Conservation (phyloP, 2,329 filamentous ascomycete species). For the Gnomoniopsis smithogilvyi region DNA sequence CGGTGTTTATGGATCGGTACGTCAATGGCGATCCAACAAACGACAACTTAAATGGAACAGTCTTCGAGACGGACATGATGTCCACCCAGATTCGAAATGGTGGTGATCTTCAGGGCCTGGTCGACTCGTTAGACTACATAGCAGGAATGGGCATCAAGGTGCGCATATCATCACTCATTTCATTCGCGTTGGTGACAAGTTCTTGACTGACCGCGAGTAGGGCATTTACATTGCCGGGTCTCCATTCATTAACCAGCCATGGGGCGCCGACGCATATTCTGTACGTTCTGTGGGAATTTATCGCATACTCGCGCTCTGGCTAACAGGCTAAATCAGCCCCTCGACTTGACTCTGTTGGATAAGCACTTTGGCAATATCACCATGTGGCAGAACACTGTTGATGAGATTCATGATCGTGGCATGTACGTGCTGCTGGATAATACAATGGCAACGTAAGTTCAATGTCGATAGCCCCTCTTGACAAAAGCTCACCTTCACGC, state of each 20-base stretch:
- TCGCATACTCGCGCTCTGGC: neutral
- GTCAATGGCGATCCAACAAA: slow-evolving; percentile 64
- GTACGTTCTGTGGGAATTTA: slow-evolving; percentile 23
- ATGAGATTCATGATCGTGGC: slow-evolving; percentile 56
- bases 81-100: slow-evolving; percentile 63
- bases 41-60: slow-evolving; percentile 58
- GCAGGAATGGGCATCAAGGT: slow-evolving; percentile 60
- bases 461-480: neutral
- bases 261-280: slow-evolving; percentile 58
- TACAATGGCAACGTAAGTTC: slow-evolving; percentile 51
- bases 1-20: slow-evolving; percentile 60
- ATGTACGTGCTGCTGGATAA: slow-evolving; percentile 69
- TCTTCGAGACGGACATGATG: slow-evolving; percentile 58
- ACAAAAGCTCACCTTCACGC: slow-evolving; percentile 3
- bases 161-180: neutral
- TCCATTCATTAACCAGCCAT: slow-evolving; percentile 61
- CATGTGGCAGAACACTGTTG: slow-evolving; percentile 54
- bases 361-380: slow-evolving; percentile 58
- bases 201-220: slow-evolving; percentile 19
- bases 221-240: slow-evolving; percentile 63
- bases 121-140: slow-evolving; percentile 61
- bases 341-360: slow-evolving; percentile 62
- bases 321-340: slow-evolving; percentile 29
- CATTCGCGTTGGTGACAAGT: neutral
- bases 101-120: slow-evolving; percentile 55